Evolutionary conservation across 2,329 filamentous ascomycete species (phyloP).

Genomic region (Colletotrichum sojae): DNA sequence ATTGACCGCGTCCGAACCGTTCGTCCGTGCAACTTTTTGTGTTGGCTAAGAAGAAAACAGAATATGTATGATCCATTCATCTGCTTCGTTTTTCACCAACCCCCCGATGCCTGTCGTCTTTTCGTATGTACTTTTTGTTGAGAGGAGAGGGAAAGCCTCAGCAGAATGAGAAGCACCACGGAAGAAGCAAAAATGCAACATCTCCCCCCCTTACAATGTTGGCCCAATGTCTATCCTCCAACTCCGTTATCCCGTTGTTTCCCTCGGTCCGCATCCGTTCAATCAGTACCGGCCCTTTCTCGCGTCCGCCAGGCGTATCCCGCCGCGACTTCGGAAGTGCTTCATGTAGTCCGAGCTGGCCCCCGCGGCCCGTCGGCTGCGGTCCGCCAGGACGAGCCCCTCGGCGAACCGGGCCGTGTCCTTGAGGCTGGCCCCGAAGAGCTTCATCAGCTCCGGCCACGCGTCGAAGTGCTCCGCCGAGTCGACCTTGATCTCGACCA

Average conservation of each 20-base stretch:
- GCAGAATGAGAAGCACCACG: not conserved
- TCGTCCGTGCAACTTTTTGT: constrained; percentile 18
- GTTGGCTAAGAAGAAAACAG: not conserved
- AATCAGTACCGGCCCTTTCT: constrained; percentile 29
- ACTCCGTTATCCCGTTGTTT: not conserved
- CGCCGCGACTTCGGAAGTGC: constrained; percentile 35
- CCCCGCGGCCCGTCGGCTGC: constrained; percentile 33
- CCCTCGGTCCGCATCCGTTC: not conserved
- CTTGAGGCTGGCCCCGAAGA: constrained; percentile 37
- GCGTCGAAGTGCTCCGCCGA: constrained; percentile 39
- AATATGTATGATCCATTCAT: not conserved
- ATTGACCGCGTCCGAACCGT: constrained; percentile 7
- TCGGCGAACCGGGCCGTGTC: constrained; percentile 38
- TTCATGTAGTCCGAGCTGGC: constrained; percentile 38
- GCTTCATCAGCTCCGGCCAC: constrained; percentile 40
- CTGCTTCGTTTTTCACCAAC: not conserved
- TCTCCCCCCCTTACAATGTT: not conserved
- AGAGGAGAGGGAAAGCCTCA: not conserved
- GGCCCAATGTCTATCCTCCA: constrained; percentile 13
- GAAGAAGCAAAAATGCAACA: constrained; percentile 1
- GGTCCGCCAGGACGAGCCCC: constrained; percentile 31
- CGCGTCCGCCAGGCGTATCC: constrained; percentile 34
- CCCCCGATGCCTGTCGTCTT: not conserved
- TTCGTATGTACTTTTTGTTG: constrained; percentile 5
- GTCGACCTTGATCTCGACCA: constrained; percentile 41